phyloP scores from a whole-genome alignment of 331 rosid genomes.

The Acacia pycnantha region DNA sequence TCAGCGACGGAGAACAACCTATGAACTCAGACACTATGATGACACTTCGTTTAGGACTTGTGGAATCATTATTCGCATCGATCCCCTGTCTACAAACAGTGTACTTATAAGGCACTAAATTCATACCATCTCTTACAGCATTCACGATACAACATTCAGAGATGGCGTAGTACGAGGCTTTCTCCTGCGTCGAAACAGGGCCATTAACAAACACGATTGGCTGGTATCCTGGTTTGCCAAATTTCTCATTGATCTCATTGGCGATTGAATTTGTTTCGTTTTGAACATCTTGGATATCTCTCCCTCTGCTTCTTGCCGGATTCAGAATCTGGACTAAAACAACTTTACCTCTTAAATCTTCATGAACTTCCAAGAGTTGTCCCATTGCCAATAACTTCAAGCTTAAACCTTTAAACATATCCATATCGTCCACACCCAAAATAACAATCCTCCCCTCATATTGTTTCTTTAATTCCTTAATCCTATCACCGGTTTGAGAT shows the following conservation, averaged over 20 bases:
- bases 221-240: slow-evolving; percentile 42
- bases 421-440: slow-evolving; percentile 73
- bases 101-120: slow-evolving; percentile 66
- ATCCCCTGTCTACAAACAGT: slow-evolving; percentile 67
- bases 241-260: slow-evolving; percentile 42
- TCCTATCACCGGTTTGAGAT: slow-evolving; percentile 37
- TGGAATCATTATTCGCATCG: slow-evolving; percentile 21
- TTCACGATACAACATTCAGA: slow-evolving; percentile 65
- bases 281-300: slow-evolving; percentile 63
- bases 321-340: slow-evolving; percentile 73
- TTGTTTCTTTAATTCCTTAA: slow-evolving; percentile 38
- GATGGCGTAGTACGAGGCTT: slow-evolving; percentile 56
- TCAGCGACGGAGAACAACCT: slow-evolving; percentile 76
- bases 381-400: slow-evolving; percentile 69
- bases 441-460: slow-evolving; percentile 50
- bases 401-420: slow-evolving; percentile 66
- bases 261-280: slow-evolving; percentile 49
- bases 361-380: slow-evolving; percentile 43
- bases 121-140: slow-evolving; percentile 83
- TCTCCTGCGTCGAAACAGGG: slow-evolving; percentile 45
- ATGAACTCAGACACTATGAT: slow-evolving; percentile 75
- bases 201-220: slow-evolving; percentile 50
- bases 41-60: slow-evolving; percentile 41
- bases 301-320: slow-evolving; percentile 61
- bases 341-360: slow-evolving; percentile 40